These are phyloP conservation scores for Ganoderma lingzhi DNA, from an alignment of 1,284 basidiomycete genomes.

Conservation along the genomic window DNA sequence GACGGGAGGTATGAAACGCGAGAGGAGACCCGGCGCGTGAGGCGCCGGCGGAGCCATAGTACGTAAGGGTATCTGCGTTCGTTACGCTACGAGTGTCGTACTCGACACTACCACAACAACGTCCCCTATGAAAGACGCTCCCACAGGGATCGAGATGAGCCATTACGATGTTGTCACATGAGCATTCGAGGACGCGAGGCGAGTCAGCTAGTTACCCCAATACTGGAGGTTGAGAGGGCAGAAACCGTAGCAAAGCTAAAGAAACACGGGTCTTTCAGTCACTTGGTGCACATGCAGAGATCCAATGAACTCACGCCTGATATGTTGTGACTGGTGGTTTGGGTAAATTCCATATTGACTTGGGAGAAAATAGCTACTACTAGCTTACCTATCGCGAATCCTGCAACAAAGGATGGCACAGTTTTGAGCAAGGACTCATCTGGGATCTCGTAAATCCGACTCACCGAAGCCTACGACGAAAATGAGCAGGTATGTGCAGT, in stretches of 20 bases:
- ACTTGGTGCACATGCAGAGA: not conserved
- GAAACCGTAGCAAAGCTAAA: not conserved
- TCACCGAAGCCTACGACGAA: not conserved
- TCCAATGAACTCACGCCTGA: not conserved
- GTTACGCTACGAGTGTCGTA: too few relatives aligned
- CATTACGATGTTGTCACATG: not conserved
- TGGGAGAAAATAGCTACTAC: not conserved
- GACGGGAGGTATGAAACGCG: too few relatives aligned
- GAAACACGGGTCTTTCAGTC: not conserved
- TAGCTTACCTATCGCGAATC: not conserved
- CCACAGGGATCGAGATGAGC: not conserved
- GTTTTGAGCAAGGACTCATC: not conserved
- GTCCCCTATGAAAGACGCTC: not conserved
- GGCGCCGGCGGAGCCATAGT: too few relatives aligned
- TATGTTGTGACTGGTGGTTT: not conserved
- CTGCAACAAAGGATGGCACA: not conserved
- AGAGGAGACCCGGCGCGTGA: too few relatives aligned
- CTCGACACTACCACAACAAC: too few relatives aligned
- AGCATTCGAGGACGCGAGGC: not conserved
- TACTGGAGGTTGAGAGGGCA: not conserved
- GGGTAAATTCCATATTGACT: not conserved
- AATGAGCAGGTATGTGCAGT: not conserved
- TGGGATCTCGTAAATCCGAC: not conserved
- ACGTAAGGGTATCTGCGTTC: too few relatives aligned
- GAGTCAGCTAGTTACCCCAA: not conserved